These are phyloP conservation scores for Astrephomene gubernaculifera DNA, from an alignment of 139 green algal species.

Conservation along the genomic window DNA sequence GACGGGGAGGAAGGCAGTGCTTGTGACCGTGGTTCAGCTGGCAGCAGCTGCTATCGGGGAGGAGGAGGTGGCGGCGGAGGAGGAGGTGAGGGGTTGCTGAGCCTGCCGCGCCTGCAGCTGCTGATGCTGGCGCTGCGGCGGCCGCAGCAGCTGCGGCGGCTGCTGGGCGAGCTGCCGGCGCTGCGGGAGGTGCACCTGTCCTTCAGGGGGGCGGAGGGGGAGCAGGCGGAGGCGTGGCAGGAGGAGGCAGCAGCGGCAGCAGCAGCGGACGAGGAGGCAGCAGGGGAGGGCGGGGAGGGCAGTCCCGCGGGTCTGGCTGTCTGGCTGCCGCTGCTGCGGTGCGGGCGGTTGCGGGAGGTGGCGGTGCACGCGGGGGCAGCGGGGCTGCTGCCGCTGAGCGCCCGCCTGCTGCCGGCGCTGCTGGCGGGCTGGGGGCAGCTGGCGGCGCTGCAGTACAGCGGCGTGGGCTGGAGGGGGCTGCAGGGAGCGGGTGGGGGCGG, in stretches of 20 bases:
- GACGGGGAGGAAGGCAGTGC: not conserved
- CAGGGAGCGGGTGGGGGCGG: too few species aligned
- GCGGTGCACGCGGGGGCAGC: not conserved
- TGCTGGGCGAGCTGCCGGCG: constrained; percentile 1
- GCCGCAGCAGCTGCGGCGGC: not conserved
- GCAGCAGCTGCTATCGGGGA: not conserved
- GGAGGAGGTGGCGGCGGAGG: not conserved
- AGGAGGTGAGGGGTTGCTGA: not conserved
- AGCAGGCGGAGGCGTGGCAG: not conserved
- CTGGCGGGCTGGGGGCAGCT: constrained; percentile 55
- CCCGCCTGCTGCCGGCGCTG: too few species aligned
- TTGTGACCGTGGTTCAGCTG: not conserved
- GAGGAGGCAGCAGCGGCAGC: not conserved
- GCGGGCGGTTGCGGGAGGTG: not conserved
- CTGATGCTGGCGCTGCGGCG: constrained; percentile 24
- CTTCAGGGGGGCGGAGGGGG: not conserved
- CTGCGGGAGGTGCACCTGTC: constrained; percentile 9
- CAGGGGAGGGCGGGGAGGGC: not conserved
- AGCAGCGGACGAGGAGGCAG: not conserved
- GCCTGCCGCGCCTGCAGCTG: constrained; percentile 12
- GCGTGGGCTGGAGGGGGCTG: constrained; percentile 32
- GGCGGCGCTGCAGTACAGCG: constrained; percentile 74
- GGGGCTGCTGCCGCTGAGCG: not conserved
- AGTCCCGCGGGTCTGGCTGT: not conserved
- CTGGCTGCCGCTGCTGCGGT: constrained; percentile 9